Evolutionary conservation across 805 yeast genomes (phyloP).

Genomic region (Grigorovia yakushimaensis): DNA sequence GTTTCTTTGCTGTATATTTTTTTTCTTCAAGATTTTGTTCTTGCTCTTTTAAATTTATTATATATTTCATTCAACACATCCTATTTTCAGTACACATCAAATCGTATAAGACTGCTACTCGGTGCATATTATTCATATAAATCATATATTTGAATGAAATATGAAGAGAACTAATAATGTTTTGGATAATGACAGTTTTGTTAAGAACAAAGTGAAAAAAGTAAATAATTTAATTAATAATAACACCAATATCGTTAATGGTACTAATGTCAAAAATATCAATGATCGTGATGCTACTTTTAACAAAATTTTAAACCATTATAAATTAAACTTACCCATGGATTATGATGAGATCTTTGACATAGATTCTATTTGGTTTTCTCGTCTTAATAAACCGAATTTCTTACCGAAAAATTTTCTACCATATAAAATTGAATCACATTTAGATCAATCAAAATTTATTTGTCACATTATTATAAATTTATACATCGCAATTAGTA

Average conservation of each 20-base stretch:
- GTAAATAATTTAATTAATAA: neutral
- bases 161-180: neutral
- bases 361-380: conserved; percentile 31
- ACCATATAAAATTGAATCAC: conserved; percentile 68
- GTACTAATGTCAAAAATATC: neutral
- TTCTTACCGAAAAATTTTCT: conserved; percentile 34
- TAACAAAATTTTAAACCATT: conserved; percentile 12
- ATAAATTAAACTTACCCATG: conserved; percentile 43
- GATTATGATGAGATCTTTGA: conserved; percentile 24
- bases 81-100: neutral
- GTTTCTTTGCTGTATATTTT: neutral
- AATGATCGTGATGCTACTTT: neutral
- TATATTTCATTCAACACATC: neutral
- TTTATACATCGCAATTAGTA: conserved; percentile 63
- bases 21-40: neutral
- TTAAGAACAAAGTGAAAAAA: neutral
- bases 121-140: no score
- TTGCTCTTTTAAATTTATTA: no score
- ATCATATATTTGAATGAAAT: neutral
- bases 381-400: conserved; percentile 25
- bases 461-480: conserved; percentile 69
- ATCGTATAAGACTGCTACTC: no score
- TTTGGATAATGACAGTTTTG: neutral
- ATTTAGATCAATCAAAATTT: conserved; percentile 64
- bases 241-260: neutral